Evolutionary conservation across 768 basidiomycete genomes (phyloP).

Genomic region (Neoboletus brunneissimus): DNA sequence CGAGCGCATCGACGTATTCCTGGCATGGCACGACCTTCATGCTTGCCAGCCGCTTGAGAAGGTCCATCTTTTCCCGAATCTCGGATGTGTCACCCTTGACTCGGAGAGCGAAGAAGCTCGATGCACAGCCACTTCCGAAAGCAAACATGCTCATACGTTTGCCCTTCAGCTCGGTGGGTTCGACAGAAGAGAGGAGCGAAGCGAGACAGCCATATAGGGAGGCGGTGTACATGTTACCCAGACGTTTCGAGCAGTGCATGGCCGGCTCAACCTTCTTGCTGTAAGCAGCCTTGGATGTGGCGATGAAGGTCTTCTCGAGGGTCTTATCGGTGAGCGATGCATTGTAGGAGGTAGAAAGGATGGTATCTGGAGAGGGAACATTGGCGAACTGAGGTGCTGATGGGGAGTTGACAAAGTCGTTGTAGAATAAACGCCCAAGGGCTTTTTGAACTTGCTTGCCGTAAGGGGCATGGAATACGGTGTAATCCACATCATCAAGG

Average conservation of each 20-base stretch:
- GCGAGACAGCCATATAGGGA: constrained; percentile 94
- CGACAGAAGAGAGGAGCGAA: constrained; percentile 72
- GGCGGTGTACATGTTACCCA: constrained; percentile 99
- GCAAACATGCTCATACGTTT: constrained; percentile 93
- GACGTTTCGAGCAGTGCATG: constrained; percentile 84
- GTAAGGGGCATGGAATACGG: constrained; percentile 96
- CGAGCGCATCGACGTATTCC: constrained; percentile 84
- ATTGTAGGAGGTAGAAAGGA: constrained; percentile 63
- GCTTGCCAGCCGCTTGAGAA: constrained; percentile 68
- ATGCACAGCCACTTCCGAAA: constrained; percentile 96
- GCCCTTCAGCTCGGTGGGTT: constrained; percentile 64
- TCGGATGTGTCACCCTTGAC: constrained; percentile 86
- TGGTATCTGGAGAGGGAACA: constrained; percentile 66
- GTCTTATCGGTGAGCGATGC: constrained; percentile 89
- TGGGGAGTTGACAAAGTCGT: constrained; percentile 88
- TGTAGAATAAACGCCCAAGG: constrained; percentile 86
- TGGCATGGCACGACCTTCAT: constrained; percentile 93
- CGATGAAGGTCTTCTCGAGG: constrained; percentile 92
- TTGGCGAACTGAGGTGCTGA: constrained; percentile 63
- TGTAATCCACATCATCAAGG: constrained; percentile 83
- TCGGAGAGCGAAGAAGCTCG: constrained; percentile 84
- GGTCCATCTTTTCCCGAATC: constrained; percentile 79
- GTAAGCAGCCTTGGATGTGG: constrained; percentile 73
- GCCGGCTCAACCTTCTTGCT: constrained; percentile 71
- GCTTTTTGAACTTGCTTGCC: constrained; percentile 99